Conservation (phyloP, 2,329 filamentous ascomycete genomes). For the Rosellinia necatrix region DNA sequence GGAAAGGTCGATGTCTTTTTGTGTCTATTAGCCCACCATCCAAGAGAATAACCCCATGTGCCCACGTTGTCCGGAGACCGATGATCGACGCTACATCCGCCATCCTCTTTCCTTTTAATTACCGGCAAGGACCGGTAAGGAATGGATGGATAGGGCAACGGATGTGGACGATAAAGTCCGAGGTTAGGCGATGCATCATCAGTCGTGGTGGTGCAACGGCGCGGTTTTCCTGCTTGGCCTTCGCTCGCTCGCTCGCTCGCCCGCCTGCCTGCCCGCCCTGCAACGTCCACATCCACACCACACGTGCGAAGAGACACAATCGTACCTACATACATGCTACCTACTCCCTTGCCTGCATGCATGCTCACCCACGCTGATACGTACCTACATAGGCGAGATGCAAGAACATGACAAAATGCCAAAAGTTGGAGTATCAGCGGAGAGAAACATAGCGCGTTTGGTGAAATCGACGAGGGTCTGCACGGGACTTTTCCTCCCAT, state of each 20-base stretch:
- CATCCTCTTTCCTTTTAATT: slow-evolving; percentile 23
- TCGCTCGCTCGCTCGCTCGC: too few species aligned
- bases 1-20: slow-evolving; percentile 1
- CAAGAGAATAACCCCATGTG: background rate
- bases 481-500: slow-evolving; percentile 17
- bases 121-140: slow-evolving; percentile 18
- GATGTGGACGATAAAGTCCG: background rate
- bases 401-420: slow-evolving; percentile 23
- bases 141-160: slow-evolving; percentile 6
- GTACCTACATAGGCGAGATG: slow-evolving; percentile 1
- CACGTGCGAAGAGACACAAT: slow-evolving; percentile 18
- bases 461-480: background rate
- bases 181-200: slow-evolving; percentile 1
- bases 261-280: too few species aligned
- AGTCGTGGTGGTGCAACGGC: slow-evolving; percentile 18
- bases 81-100: slow-evolving; percentile 27
- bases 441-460: background rate
- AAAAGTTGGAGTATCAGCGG: slow-evolving; percentile 5
- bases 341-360: background rate
- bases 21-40: slow-evolving; percentile 7
- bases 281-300: background rate
- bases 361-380: background rate
- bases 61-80: slow-evolving; percentile 28
- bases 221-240: slow-evolving; percentile 5
- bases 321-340: slow-evolving; percentile 21